Conservation (phyloP, 768 basidiomycete genomes). For the Rhodotorula babjevae region DNA sequence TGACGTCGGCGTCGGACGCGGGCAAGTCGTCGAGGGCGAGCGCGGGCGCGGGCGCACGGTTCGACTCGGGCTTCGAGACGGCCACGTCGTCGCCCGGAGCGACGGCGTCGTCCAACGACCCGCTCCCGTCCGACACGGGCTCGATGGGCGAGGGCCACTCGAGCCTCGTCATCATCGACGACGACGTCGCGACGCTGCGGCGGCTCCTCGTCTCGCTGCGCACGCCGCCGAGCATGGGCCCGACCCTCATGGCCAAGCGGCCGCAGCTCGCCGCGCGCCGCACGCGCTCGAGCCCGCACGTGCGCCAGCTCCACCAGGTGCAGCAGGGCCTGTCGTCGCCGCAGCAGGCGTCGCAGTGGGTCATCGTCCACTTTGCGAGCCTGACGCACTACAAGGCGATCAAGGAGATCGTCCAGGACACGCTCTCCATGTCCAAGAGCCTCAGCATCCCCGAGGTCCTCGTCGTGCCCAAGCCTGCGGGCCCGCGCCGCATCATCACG, state of each 20-base stretch:
- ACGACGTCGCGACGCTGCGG: constrained; percentile 74
- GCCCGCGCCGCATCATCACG: constrained; percentile 86
- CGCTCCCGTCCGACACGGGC: not conserved
- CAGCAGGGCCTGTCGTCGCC: not conserved
- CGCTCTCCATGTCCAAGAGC: constrained; percentile 52
- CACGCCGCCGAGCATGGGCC: constrained; percentile 33
- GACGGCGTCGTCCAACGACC: not conserved
- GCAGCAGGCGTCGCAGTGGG: constrained; percentile 41
- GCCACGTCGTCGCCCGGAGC: constrained; percentile 4
- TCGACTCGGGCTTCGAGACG: constrained; percentile 42
- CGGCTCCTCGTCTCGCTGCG: constrained; percentile 65
- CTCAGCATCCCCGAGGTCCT: constrained; percentile 72
- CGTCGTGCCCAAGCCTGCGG: constrained; percentile 95
- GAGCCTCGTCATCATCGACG: constrained; percentile 81
- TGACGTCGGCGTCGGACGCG: not conserved
- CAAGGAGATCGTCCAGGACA: constrained; percentile 74
- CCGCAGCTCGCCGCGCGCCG: constrained; percentile 41
- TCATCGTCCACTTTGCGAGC: constrained; percentile 87
- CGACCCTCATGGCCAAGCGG: constrained; percentile 38
- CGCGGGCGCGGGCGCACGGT: constrained; percentile 1
- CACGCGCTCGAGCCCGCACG: constrained; percentile 69
- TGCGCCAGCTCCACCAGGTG: constrained; percentile 53
- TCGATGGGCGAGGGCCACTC: constrained; percentile 8
- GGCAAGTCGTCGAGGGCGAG: not conserved
- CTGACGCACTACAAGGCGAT: constrained; percentile 80